phyloP scores from a whole-genome alignment of 768 basidiomycete species.

The Podaxis sp. region DNA sequence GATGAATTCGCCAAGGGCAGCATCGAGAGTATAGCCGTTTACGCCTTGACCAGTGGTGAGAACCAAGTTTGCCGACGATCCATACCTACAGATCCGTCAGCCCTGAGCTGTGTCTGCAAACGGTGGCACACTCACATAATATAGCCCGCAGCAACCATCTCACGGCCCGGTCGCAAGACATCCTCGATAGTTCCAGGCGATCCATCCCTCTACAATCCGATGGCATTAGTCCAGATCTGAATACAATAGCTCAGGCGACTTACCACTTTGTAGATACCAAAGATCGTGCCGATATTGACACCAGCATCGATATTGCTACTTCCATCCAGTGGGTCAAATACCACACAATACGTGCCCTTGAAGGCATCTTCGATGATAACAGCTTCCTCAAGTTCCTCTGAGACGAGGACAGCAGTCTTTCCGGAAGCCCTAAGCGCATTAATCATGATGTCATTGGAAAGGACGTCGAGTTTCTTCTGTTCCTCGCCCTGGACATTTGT shows the following conservation, averaged over 20 bases:
- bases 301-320: conserved; percentile 98
- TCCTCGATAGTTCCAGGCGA: conserved; percentile 81
- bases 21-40: conserved; percentile 97
- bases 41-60: conserved; percentile 94
- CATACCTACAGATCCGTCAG: conserved; percentile 41
- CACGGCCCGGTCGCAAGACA: conserved; percentile 87
- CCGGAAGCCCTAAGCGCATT: conserved; percentile 95
- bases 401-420: conserved; percentile 94
- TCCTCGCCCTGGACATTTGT: conserved; percentile 98
- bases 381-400: conserved; percentile 91
- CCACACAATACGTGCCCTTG: conserved; percentile 92
- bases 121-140: conserved; percentile 67
- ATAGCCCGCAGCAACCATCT: conserved; percentile 98
- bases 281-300: conserved; percentile 97
- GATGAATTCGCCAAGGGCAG: conserved; percentile 95
- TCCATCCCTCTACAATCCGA: conserved; percentile 51
- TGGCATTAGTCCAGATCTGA: conserved; percentile 6
- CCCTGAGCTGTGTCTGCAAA: background rate
- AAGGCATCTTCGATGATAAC: conserved; percentile 80
- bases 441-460: conserved; percentile 99
- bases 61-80: conserved; percentile 95
- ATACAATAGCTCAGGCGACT: conserved; percentile 26
- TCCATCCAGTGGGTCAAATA: conserved; percentile 97
- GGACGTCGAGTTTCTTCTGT: conserved; percentile 98
- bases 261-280: conserved; percentile 92